Base-by-base conservation (phyloP, 1,284 basidiomycete species). In the Fereydounia khargensis region DNA sequence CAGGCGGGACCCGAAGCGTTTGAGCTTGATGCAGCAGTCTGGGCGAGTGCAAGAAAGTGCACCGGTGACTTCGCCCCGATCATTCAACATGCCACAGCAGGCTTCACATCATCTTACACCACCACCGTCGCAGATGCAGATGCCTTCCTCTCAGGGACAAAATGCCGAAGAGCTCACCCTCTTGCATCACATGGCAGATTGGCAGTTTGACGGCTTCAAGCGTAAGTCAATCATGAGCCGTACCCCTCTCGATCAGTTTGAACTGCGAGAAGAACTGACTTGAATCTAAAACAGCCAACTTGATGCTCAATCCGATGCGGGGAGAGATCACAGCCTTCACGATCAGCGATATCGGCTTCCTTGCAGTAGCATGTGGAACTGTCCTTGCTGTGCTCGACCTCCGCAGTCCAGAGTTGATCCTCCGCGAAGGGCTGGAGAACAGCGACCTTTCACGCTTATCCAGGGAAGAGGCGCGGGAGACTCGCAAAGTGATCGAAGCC, bases 341-440 rank as follows among this genome's bases (percentile, higher is more conserved):
- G 1, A 33, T 60, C 7, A 58, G 51, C 30, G 57, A 74, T 45
- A 58, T 65, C 25, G 71, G 71, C 10, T 70, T 74, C 38, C 32
- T 69, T 35, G 68, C 70, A 0, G 34, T 65, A 1, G 70, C 70
- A 3, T 65, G 56, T 28, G 66, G 68, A 2, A 51, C 59, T 4
- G 51, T 60, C n/a, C 46, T 74, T n/a, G 63, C 59, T 2, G 53
- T 74, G 4, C 31, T 70, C 18, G 71, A 74, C 37, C 54, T 68
- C 22, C 65, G 62, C 19, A 46, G 41, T 17, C 54, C 62, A 9
- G 70, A 73, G 17, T 39, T 73, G 10, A 60, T 74, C 6, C 42
- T 72, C 17, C 56, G 60, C 17, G 68, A 72, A 20, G 70, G 70
- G 2, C 65, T 67, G 21, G 68, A 70, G 28, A n/a, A n/a, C n/a